phyloP scores from a whole-genome alignment of 140 eudicot genomes.

The Ambrosia hybrid region DNA sequence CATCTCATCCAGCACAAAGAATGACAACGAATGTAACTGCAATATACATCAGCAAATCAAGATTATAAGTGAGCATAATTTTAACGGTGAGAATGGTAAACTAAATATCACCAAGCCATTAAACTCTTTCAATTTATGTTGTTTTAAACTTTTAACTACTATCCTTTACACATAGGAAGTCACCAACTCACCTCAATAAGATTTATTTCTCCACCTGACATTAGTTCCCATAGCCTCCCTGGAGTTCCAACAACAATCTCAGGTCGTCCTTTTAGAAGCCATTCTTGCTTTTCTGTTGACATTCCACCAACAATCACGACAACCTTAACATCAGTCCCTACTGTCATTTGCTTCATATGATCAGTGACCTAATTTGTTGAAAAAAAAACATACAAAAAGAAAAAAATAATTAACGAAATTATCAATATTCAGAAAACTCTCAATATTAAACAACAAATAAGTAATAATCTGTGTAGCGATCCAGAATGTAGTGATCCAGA shows the following conservation, averaged over 20 bases:
- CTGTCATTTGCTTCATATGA: constrained; percentile 77
- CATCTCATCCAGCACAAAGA: constrained; percentile 98
- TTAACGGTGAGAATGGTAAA: neutral
- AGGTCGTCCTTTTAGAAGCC: constrained; percentile 83
- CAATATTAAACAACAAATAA: too few relatives aligned
- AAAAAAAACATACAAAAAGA: neutral
- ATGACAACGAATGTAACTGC: constrained; percentile 91
- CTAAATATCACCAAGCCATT: neutral
- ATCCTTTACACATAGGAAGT: constrained; percentile 1
- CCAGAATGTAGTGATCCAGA: too few relatives aligned
- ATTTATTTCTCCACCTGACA: constrained; percentile 93
- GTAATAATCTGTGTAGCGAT: too few relatives aligned
- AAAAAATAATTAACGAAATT: neutral
- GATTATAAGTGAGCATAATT: neutral
- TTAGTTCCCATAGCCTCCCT: constrained; percentile 93
- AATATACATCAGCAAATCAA: constrained; percentile 4
- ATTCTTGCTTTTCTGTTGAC: constrained; percentile 93
- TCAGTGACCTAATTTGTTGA: constrained; percentile 64
- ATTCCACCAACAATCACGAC: constrained; percentile 96
- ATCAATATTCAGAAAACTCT: neutral
- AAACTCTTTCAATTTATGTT: neutral
- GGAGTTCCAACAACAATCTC: constrained; percentile 98
- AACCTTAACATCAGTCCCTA: constrained; percentile 63
- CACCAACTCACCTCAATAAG: constrained; percentile 68
- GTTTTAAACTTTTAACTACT: constrained; percentile 4